Percentiles rank a stretch among this genome's conserved stretches.
Evolutionary conservation across 495 filamentous ascomycete species (phyloP).

Genomic region (Annulohypoxylon maeteangense): DNA sequence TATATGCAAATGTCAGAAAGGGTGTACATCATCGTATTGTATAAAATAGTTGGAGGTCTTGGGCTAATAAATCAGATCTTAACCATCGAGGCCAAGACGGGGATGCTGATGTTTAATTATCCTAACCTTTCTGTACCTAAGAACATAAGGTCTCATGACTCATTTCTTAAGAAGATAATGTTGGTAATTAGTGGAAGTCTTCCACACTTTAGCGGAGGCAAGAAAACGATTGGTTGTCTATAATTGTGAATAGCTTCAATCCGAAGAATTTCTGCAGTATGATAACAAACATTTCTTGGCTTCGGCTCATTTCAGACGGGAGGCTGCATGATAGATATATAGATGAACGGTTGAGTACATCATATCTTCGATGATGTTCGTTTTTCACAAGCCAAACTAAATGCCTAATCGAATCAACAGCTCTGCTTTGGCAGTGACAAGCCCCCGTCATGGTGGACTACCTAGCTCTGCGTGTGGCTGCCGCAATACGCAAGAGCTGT

Average conservation of each 20-base stretch:
- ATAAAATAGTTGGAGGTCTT: conserved; percentile 13
- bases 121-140: conserved; percentile 3
- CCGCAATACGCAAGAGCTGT: conserved; percentile 35
- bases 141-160: conserved; percentile 30
- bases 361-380: conserved; percentile 15
- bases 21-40: conserved; percentile 18
- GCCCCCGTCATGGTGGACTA: not conserved
- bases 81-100: not conserved
- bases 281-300: conserved; percentile 22
- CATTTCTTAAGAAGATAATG: conserved; percentile 2
- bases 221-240: conserved; percentile 10
- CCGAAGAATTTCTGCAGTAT: conserved; percentile 10
- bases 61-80: conserved; percentile 14
- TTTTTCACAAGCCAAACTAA: conserved; percentile 36
- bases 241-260: conserved; percentile 41
- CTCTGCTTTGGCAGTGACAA: conserved; percentile 9
- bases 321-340: conserved; percentile 30
- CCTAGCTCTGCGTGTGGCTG: conserved; percentile 26
- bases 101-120: conserved; percentile 13
- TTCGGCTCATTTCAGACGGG: conserved; percentile 34
- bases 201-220: conserved; percentile 8
- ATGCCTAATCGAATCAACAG: not conserved
- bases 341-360: conserved; percentile 16
- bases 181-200: conserved; percentile 20
- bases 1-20: conserved; percentile 20